These are phyloP conservation scores for Penicillium crustosum DNA, from an alignment of 2,329 filamentous ascomycete genomes.

Conservation along the genomic window DNA sequence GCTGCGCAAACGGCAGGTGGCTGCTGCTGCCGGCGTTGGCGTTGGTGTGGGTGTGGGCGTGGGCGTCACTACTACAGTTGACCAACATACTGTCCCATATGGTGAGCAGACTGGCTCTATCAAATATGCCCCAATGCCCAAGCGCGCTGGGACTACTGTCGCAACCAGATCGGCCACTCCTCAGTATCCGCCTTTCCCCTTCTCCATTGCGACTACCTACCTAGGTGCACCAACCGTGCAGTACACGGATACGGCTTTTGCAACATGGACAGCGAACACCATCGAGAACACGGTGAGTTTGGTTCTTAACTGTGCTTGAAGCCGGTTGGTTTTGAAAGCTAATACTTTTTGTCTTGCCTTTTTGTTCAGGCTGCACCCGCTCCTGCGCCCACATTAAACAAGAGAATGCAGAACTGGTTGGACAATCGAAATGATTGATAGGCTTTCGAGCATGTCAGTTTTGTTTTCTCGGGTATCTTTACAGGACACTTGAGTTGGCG, in stretches of 20 bases:
- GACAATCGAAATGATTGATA: conserved; percentile 59
- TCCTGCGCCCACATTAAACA: conserved; percentile 49
- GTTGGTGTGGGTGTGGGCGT: background rate
- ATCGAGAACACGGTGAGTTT: conserved; percentile 60
- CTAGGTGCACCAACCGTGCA: conserved; percentile 48
- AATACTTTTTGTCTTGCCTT: conserved; percentile 1
- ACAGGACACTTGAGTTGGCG: background rate
- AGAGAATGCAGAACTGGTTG: conserved; percentile 56
- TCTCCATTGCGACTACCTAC: conserved; percentile 52
- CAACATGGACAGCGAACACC: conserved; percentile 53
- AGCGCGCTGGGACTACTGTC: conserved; percentile 59
- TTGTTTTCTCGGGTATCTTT: background rate
- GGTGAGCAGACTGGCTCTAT: conserved; percentile 55
- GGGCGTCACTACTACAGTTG: background rate
- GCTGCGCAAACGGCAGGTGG: conserved; percentile 34
- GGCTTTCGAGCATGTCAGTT: background rate
- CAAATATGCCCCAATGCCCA: conserved; percentile 62
- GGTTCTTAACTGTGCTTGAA: background rate
- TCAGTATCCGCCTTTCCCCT: conserved; percentile 57
- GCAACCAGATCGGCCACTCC: conserved; percentile 52
- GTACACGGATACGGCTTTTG: conserved; percentile 52
- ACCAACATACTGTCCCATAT: conserved; percentile 50
- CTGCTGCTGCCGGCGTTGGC: conserved; percentile 5
- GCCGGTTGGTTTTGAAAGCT: conserved; percentile 9
- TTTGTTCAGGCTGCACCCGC: conserved; percentile 54